Evolutionary conservation across 257 asterid species (phyloP).

Genomic region (Nicotiana sylvestris): DNA sequence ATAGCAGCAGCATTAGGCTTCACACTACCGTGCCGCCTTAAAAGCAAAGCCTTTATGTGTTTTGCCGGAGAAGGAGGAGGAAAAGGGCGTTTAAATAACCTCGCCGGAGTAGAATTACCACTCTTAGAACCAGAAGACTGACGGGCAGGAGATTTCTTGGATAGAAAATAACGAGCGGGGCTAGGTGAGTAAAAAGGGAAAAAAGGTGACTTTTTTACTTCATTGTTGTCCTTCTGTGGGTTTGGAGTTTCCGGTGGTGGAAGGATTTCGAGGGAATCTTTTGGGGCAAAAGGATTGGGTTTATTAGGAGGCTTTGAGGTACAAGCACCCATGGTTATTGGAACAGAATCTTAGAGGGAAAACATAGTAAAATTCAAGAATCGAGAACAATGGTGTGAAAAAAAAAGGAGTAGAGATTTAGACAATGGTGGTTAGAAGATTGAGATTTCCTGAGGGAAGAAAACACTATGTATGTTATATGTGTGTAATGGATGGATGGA

Average conservation of each 20-base stretch:
- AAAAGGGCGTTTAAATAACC: slow-evolving; percentile 32
- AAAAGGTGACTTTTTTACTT: slow-evolving; percentile 21
- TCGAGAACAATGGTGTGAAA: not conserved
- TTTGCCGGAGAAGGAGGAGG: slow-evolving; percentile 67
- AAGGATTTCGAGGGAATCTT: slow-evolving; percentile 17
- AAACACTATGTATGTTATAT: not conserved
- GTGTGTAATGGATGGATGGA: not conserved
- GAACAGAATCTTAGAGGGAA: not conserved
- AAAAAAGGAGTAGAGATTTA: not conserved
- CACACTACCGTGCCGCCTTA: slow-evolving; percentile 35
- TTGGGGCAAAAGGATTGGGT: slow-evolving; percentile 48
- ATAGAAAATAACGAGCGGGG: slow-evolving; percentile 25
- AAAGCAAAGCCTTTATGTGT: slow-evolving; percentile 40
- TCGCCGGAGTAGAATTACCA: slow-evolving; percentile 31
- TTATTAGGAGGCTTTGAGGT: slow-evolving; percentile 43
- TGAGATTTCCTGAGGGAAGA: not conserved
- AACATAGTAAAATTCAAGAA: slow-evolving; percentile 1
- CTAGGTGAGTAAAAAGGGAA: slow-evolving; percentile 33
- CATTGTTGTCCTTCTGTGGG: not conserved
- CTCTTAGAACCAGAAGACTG: slow-evolving; percentile 25
- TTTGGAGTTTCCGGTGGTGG: slow-evolving; percentile 20
- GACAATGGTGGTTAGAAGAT: not conserved
- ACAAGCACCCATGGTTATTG: slow-evolving; percentile 45
- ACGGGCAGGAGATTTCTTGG: slow-evolving; percentile 36
- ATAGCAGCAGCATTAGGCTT: slow-evolving; percentile 30